Base-by-base conservation (phyloP, 1,284 basidiomycete species). In the Sanghuangporus baumii region DNA sequence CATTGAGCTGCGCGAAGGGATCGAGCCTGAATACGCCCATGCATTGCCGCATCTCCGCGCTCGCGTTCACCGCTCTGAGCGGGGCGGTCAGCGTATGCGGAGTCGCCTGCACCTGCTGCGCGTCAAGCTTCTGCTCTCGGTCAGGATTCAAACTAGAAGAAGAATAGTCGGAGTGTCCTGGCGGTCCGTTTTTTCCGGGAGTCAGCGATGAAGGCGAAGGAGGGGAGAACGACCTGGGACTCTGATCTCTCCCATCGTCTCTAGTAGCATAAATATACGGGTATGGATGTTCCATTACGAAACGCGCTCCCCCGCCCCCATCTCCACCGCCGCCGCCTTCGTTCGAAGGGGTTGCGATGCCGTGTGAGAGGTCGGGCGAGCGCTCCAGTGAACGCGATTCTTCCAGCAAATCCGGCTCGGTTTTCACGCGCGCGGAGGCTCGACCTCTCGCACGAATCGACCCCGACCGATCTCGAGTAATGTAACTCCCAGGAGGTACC, bases 1-100 rank as follows among this genome's bases (percentile, higher is more conserved):
- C 80, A 62, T 80, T 83, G 66, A 89, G 85, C 71, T 87, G 83
- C 8, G 87, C 80, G 67, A 91, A 91, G 0, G 87, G 88, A 70
- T 91, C 86, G 66, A 91, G 79, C 9, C 89, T 81, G 71, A 91
- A 89, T 12, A 86, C 83, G 61, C 81, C 80, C 88, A 91, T 91
- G 82, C 89, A 83, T 58, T 76, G 75, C 57, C 83, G 81, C 88
- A 89, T 89, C 48, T 80, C 79, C 54, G 79, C 77, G 65, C 80
- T 79, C 1, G 87, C 88, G 67, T 88, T 83, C 0, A 85, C 88
- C 12, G 88, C 88, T 55, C 88, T 86, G 8, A 89, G 79, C 5
- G 88, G 88, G n/a, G 64, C 64, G 3, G 64, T 65, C 18, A 65
- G 55, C n/a, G 57, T 14, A 37, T 59, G 57, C 34, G 56, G 43